phyloP scores from a whole-genome alignment of 2,329 filamentous ascomycete species.

The Chalara sp. region DNA sequence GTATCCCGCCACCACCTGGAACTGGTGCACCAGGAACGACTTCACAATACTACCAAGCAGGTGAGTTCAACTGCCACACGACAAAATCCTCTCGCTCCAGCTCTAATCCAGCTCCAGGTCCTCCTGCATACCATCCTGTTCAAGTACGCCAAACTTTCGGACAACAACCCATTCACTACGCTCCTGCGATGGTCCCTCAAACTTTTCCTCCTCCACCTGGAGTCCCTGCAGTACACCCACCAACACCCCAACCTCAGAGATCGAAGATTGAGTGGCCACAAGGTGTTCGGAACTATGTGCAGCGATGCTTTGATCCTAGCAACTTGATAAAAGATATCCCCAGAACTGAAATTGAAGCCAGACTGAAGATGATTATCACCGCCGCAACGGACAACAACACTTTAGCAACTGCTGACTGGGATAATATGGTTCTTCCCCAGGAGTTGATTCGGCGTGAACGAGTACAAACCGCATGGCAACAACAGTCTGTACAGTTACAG shows the following conservation, averaged over 20 bases:
- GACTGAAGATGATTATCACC: constrained; percentile 80
- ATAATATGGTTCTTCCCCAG: constrained; percentile 76
- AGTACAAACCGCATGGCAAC: constrained; percentile 42
- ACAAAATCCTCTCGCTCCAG: background rate
- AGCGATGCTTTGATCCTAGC: constrained; percentile 74
- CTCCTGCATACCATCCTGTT: constrained; percentile 37
- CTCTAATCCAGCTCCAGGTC: constrained; percentile 28
- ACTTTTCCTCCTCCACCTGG: constrained; percentile 14
- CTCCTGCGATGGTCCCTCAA: constrained; percentile 31
- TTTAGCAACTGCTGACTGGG: constrained; percentile 76
- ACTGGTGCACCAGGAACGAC: constrained; percentile 23
- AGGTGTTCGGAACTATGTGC: constrained; percentile 81
- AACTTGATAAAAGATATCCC: constrained; percentile 59
- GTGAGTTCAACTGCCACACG: constrained; percentile 16
- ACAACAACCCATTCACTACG: constrained; percentile 26
- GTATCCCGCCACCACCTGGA: constrained; percentile 32
- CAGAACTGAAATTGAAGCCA: constrained; percentile 69
- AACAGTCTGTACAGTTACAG: constrained; percentile 20
- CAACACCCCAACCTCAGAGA: constrained; percentile 38
- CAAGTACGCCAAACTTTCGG: constrained; percentile 33
- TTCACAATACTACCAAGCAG: constrained; percentile 19
- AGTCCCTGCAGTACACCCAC: constrained; percentile 23
- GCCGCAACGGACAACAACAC: constrained; percentile 67
- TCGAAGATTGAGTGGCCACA: constrained; percentile 68
- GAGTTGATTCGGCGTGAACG: constrained; percentile 62